A percentile compares a stretch with the other conserved stretches of the same genome.
Conservation (phyloP, 805 yeast species). For the Starmerella bombicola region DNA sequence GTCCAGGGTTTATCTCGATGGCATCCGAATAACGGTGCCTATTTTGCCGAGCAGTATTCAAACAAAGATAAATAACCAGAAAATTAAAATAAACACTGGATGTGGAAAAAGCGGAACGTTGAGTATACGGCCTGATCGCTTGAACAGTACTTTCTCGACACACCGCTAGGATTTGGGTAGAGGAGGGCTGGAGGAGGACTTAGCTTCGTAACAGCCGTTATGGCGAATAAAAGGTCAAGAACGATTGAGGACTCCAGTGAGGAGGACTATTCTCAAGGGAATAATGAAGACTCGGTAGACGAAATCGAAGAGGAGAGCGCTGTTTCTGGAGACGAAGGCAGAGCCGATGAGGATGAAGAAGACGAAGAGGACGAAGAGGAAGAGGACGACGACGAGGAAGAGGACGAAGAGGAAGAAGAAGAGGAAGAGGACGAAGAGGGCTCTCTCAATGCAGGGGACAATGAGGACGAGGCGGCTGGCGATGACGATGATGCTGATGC, state of each 20-base stretch:
- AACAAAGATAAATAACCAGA: no score
- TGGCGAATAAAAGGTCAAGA: neutral
- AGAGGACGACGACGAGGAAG: conserved; percentile 18
- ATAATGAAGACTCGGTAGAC: neutral
- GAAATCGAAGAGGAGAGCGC: conserved; percentile 5
- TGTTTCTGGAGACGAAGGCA: conserved; percentile 12
- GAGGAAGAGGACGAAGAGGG: conserved; percentile 21
- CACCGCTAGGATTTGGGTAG: no score
- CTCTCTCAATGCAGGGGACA: conserved; percentile 21
- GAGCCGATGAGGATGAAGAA: conserved; percentile 8
- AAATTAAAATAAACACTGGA: no score
- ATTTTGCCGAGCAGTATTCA: no score
- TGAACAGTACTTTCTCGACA: no score
- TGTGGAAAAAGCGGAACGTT: no score
- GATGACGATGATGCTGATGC: conserved; percentile 17
- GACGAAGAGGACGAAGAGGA: conserved; percentile 13
- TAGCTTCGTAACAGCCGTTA: neutral
- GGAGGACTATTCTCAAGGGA: conserved; percentile 2
- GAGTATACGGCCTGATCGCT: no score
- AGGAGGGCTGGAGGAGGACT: neutral
- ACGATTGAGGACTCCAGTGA: conserved; percentile 17
- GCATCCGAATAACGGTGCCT: no score
- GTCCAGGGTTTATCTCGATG: no score
- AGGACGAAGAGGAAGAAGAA: conserved; percentile 20
- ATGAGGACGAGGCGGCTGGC: conserved; percentile 11